These are phyloP conservation scores for Amphirosellinia nigrospora DNA, from an alignment of 495 filamentous ascomycete species.

Conservation along the genomic window DNA sequence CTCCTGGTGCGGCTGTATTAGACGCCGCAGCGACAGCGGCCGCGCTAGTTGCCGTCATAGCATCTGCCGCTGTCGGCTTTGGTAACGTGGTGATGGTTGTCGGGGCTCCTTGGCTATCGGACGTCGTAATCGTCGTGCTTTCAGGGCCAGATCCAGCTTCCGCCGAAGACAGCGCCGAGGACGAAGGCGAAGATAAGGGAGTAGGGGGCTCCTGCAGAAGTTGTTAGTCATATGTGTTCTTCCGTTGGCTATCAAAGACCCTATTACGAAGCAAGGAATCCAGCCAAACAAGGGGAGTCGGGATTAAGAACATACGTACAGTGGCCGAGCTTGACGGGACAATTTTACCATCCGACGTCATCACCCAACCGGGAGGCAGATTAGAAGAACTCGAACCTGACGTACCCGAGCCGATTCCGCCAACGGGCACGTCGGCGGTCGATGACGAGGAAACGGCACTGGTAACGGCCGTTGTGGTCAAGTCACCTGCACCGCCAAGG, in stretches of 20 bases:
- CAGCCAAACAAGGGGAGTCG: conserved; percentile 2
- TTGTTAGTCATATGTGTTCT: conserved; percentile 16
- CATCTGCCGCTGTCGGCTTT: conserved; percentile 1
- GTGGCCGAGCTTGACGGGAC: conserved; percentile 60
- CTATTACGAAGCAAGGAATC: conserved; percentile 1
- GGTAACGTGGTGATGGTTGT: conserved; percentile 18
- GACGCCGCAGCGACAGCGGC: neutral
- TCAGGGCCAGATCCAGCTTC: conserved; percentile 37
- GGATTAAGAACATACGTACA: conserved; percentile 48
- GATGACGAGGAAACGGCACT: conserved; percentile 45
- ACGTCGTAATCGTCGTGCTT: conserved; percentile 10
- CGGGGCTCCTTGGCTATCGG: conserved; percentile 3
- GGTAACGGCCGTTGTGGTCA: conserved; percentile 57
- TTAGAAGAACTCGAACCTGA: conserved; percentile 32
- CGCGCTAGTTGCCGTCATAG: neutral
- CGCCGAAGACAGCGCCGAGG: conserved; percentile 30
- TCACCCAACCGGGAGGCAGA: conserved; percentile 69
- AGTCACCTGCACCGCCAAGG: conserved; percentile 49
- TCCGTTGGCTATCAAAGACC: conserved; percentile 12
- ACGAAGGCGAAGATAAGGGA: conserved; percentile 25
- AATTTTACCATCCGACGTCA: conserved; percentile 72
- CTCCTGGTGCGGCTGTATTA: neutral
- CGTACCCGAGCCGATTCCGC: conserved; percentile 65
- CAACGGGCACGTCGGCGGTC: conserved; percentile 58
- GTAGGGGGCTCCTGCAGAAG: conserved; percentile 28